Base-by-base conservation (phyloP, 176 grass and related monocot genomes). In the Eremochloa ophiuroides region DNA sequence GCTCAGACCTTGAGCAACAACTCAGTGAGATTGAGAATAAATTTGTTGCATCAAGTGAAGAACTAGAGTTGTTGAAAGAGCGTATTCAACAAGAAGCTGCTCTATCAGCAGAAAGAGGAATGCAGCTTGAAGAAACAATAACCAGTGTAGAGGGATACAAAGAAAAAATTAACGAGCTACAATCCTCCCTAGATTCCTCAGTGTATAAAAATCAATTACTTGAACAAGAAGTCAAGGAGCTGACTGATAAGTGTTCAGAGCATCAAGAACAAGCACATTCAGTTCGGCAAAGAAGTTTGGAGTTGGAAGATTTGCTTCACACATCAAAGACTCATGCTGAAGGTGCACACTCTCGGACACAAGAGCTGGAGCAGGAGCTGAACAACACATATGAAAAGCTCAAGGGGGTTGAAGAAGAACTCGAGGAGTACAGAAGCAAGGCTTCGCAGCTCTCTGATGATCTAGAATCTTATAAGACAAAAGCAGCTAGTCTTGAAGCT, bases 151-250 rank as follows among this genome's bases (percentile, higher is more conserved):
- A 91, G 37, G 74, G 53, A 56, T 97, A 88, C 81, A 84, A 91
- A 74, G 82, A 79, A 87, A 97, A 91, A 77, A 89, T 84, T 42
- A 75, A 38, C 20, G 88, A 97, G 51, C 76, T 97, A 53, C 83
- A 93, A 85, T 84, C 81, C 34, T 91, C 91, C 55, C 84, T 93
- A 41, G 86, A 69, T 60, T 83, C 70, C 10, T 88, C 75, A 5
- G 26, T 60, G 42, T 87, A 75, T 43, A 91, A 82, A 75, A 89
- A 77, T 80, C 58, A 88, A 43, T 68, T 89, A 50, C 87, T 97
- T 87, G 91, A 97, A 83, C 74, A 93, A 73, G 86, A 97, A 74
- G 71, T 97, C 65, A 91, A 85, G 43, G 91, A 89, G 33, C 88
- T 93, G 51, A 82, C 91, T 18, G 75, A 85, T 65, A 91, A 74